Base-by-base conservation (phyloP, 2,329 filamentous ascomycete species). In the Fusarium caatingaense region DNA sequence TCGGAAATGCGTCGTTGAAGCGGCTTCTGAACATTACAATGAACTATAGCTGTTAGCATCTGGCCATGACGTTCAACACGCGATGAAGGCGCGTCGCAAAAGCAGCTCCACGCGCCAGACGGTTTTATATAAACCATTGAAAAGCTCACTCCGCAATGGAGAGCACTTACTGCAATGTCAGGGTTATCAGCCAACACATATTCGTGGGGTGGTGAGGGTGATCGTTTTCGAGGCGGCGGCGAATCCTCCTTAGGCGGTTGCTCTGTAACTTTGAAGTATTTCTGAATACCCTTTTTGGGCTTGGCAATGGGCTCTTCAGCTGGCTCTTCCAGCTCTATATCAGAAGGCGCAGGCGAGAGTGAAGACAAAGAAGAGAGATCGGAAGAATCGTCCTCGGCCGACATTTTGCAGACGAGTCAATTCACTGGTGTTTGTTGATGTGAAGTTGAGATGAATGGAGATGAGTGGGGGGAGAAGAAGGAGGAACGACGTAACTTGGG, bases 11-110 rank as follows among this genome's bases (percentile, higher is more conserved):
- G 65, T 97, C 94, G 81, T 88, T 90, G 81, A 99, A 98, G 77
- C 96, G 93, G 80, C 92, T 92, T 80, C 95, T 90, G 82, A 98
- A 99, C 93, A 97, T 98, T 73, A 98, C 93, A 80, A 99, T 93
- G 82, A 99, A 98, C 93, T 98, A 76, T 72, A 74, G 73, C 76
- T 76, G 75, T 80, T 77, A 81, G 80, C 74, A 69, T 70, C 58
- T 63, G 40, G 62, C 66, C 65, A 75, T 76, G 71, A 74, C 74
- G 72, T 78, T 72, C 72, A 69, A 70, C 47, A 85, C 86, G 86
- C 85, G 85, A 85, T 78, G 75, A 78, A 49, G 76, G 83, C 86
- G 85, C 86, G 87, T 88, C 80, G 76, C 76, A 65, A 65, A 62
- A 55, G 72, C 69, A 66, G 74, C 75, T 76, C 60, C 74, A 83